These are phyloP conservation scores for Capsella bursapastoris DNA, from an alignment of 345 rosid species.

Conservation along the genomic window DNA sequence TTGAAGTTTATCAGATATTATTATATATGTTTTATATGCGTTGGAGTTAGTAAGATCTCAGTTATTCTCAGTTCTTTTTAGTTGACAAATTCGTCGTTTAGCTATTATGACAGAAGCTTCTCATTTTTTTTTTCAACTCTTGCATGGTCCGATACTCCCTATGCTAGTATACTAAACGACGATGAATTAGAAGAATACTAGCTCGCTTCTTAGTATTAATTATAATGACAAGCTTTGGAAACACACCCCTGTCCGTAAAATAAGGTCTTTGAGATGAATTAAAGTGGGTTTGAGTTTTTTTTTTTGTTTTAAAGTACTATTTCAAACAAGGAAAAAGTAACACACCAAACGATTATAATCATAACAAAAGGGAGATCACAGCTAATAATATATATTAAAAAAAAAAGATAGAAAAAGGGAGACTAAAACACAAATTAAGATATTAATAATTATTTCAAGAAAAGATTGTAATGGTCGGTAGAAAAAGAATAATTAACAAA, in stretches of 20 bases:
- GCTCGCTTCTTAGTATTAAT: background rate
- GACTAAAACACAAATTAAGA: conserved; percentile 16
- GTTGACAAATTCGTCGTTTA: conserved; percentile 21
- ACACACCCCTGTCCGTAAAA: background rate
- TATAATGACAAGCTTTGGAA: background rate
- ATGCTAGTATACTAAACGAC: background rate
- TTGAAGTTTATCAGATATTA: background rate
- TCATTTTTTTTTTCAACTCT: conserved; percentile 8
- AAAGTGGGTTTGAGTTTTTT: conserved; percentile 2
- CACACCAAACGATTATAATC: conserved; percentile 25
- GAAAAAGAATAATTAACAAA: conserved; percentile 29
- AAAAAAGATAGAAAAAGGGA: background rate
- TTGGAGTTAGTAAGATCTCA: background rate
- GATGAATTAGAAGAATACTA: background rate
- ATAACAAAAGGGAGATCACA: conserved; percentile 30
- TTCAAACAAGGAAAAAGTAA: conserved; percentile 9
- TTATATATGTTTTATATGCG: background rate
- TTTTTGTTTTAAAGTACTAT: too few relatives aligned
- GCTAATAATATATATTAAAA: background rate
- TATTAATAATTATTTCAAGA: background rate
- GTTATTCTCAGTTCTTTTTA: background rate
- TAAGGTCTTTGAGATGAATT: background rate
- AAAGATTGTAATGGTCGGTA: conserved; percentile 33
- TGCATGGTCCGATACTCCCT: conserved; percentile 19
- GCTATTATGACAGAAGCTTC: background rate